Conservation (phyloP, 2,329 filamentous ascomycete genomes). For the Paecilomyces dactylethromorphus region DNA sequence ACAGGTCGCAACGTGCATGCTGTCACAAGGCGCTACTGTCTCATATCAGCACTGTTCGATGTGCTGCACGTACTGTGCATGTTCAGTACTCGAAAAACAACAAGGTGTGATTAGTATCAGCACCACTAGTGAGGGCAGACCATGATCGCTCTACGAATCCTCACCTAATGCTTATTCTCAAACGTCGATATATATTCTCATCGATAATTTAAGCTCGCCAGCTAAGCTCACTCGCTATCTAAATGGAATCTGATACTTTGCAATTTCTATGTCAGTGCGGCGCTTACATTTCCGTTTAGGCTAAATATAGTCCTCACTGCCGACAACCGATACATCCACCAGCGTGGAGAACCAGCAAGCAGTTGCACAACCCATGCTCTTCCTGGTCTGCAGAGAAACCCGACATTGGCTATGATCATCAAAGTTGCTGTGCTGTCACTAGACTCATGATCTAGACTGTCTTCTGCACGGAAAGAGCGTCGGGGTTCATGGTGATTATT, state of each 20-base stretch:
- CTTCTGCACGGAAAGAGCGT: background rate
- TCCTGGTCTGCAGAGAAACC: background rate
- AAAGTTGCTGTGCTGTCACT: background rate
- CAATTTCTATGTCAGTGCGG: background rate
- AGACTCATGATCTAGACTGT: background rate
- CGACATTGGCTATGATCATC: background rate
- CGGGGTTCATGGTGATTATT: background rate
- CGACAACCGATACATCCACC: background rate
- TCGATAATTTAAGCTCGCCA: background rate
- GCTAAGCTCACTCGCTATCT: background rate
- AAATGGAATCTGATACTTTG: background rate
- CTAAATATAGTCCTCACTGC: background rate
- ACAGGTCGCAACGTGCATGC: too few species aligned
- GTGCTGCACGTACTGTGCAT: too few species aligned
- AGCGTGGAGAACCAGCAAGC: background rate
- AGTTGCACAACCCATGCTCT: background rate
- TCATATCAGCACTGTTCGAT: too few species aligned
- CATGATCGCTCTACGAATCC: background rate
- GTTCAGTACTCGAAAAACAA: too few species aligned
- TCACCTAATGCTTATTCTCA: background rate
- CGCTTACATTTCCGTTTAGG: background rate
- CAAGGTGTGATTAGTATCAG: background rate
- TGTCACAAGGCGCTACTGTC: too few species aligned
- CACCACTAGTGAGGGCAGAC: background rate
- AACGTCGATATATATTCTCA: background rate